Evolutionary conservation across 2,329 filamentous ascomycete species (phyloP), one percentile per base, ranked within the genome.

Genomic region (Cladophialophora bantiana): DNA sequence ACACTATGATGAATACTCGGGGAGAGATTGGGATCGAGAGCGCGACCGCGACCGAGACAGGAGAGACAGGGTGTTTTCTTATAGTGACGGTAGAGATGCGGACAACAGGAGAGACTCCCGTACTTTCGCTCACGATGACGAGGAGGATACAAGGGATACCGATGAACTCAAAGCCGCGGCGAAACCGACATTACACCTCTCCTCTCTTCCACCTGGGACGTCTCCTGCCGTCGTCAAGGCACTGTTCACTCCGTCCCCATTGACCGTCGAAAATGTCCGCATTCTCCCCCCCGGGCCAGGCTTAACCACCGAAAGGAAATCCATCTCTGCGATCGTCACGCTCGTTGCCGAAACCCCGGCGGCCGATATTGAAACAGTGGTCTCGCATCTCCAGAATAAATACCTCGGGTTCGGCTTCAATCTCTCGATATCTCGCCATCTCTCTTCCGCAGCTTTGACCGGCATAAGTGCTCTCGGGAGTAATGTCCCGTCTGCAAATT

Each of bases 321-420:
- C 89, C 1, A 85, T 88, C 38, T 85, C 91, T 15, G 93, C 93
- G 4, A 92, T 97, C 72, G 90, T 95, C 54, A 93, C 90, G 0
- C 80, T 97, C 35, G 88, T 90, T 1, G 88, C 90, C 65, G 92
- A 95, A 70, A 95, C 93, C 0, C 87, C 93, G 0, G 90, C 90
- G 0, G 90, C 89, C 31, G 92, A 96, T 64, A 94, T 97, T 62
- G 93, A 97, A 74, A 84, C 87, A 3, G 86, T 89, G 0, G 91
- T 96, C 60, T 94, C 89, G 75, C 80, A 86, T 3, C 80, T 97
- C 36, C 92, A 96, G 75, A 93, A 95, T 70, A 88, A 86, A 71
- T 97, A 97, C 76, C 82, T 97, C 15, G 94, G 94, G 15, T 93
- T 88, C 76, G 94, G 94, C 4, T 93, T 90, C 80, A 90, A 94